phyloP scores from a whole-genome alignment of 495 filamentous ascomycete species.

The Podospora anserina region DNA sequence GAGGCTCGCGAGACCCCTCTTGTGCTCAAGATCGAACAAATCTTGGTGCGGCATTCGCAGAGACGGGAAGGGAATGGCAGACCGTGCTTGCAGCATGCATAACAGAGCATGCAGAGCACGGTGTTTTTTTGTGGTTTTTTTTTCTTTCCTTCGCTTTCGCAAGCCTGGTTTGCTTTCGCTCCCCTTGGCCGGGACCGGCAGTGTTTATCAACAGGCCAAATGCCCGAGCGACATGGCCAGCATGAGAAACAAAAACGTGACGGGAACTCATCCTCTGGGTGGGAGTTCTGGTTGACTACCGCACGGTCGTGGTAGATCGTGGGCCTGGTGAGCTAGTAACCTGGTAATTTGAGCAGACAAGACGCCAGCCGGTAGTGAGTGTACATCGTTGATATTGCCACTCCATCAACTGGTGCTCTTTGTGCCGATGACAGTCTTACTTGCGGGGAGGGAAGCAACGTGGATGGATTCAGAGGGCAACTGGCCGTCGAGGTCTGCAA shows the following conservation, averaged over 20 bases:
- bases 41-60: not conserved
- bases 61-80: not conserved
- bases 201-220: not conserved
- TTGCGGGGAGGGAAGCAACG: not conserved
- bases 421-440: not conserved
- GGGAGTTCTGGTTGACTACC: not conserved
- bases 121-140: not conserved
- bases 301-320: not conserved
- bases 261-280: not conserved
- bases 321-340: not conserved
- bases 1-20: not conserved
- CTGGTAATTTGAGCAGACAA: constrained; percentile 1
- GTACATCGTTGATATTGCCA: not conserved
- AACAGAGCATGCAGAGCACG: not conserved
- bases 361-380: not conserved
- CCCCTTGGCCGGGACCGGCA: not conserved
- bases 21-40: not conserved
- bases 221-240: not conserved
- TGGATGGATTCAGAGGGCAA: not conserved
- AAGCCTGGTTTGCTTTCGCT: not conserved
- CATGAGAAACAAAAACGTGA: not conserved
- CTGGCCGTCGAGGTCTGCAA: not conserved
- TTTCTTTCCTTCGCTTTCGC: not conserved
- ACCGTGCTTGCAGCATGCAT: not conserved
- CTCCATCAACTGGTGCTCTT: not conserved